Conservation (phyloP, 2,329 filamentous ascomycete genomes). For the Nothophoma quercina region DNA sequence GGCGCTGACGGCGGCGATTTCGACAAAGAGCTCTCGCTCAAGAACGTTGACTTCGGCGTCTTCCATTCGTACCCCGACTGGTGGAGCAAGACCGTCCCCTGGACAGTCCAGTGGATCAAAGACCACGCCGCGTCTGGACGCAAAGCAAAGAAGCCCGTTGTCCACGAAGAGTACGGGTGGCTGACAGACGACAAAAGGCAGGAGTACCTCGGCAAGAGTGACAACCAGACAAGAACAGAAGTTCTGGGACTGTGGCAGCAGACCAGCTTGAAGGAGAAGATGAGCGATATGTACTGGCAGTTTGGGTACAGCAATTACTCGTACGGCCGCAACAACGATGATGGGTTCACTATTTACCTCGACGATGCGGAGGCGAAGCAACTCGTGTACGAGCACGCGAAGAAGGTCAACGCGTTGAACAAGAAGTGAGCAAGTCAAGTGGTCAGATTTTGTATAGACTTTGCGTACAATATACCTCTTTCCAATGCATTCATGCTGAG, state of each 20-base stretch:
- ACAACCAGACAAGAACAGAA: slow-evolving; percentile 55
- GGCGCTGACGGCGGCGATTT: slow-evolving; percentile 62
- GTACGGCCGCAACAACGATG: slow-evolving; percentile 63
- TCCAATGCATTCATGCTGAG: background rate
- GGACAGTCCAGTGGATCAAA: slow-evolving; percentile 63
- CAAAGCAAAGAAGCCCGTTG: slow-evolving; percentile 59
- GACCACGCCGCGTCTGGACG: slow-evolving; percentile 59
- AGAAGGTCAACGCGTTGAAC: slow-evolving; percentile 32
- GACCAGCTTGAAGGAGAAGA: slow-evolving; percentile 56
- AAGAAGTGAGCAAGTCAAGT: background rate
- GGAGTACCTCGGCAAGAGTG: slow-evolving; percentile 55
- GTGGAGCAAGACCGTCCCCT: slow-evolving; percentile 62
- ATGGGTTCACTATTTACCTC: slow-evolving; percentile 65
- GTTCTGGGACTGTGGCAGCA: slow-evolving; percentile 61
- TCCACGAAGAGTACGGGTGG: slow-evolving; percentile 65
- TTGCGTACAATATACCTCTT: background rate
- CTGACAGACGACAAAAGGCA: slow-evolving; percentile 58
- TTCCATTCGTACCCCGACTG: slow-evolving; percentile 66
- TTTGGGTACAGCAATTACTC: slow-evolving; percentile 61
- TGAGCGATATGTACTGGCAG: slow-evolving; percentile 66
- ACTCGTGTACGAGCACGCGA: slow-evolving; percentile 33
- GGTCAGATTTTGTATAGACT: background rate
- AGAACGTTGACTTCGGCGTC: slow-evolving; percentile 62
- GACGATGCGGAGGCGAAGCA: slow-evolving; percentile 46
- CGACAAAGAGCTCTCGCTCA: slow-evolving; percentile 58